Conservation (phyloP, 805 yeast species). For the Pachysolen tannophilus region DNA sequence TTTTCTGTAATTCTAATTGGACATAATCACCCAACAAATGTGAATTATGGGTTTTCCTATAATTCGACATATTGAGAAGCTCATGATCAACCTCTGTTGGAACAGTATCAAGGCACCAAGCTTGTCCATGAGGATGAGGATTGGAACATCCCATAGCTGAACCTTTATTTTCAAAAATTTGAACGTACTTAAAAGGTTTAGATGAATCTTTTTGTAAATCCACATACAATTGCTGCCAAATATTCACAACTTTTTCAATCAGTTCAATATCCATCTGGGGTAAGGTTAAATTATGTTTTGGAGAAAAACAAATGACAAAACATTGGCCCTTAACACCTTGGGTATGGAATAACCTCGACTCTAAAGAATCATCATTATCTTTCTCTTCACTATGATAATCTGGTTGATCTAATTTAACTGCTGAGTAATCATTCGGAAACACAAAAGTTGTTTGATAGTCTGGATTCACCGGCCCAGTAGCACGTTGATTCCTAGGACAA, state of each 20-base stretch:
- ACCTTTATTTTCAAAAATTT: constrained; percentile 73
- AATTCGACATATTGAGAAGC: constrained; percentile 40
- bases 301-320: constrained; percentile 65
- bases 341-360: constrained; percentile 39
- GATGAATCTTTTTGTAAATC: constrained; percentile 32
- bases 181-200: constrained; percentile 54
- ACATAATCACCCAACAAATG: constrained; percentile 61
- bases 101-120: constrained; percentile 60
- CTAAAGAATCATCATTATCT: constrained; percentile 19
- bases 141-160: constrained; percentile 78
- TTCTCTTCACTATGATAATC: constrained; percentile 20
- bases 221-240: constrained; percentile 52
- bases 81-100: constrained; percentile 65
- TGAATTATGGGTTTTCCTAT: constrained; percentile 31
- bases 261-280: constrained; percentile 47
- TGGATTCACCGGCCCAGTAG: constrained; percentile 50
- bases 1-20: constrained; percentile 40
- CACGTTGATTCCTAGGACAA: constrained; percentile 65
- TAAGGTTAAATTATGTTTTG: constrained; percentile 57
- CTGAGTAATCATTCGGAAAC: constrained; percentile 65
- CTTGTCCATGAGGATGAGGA: constrained; percentile 80
- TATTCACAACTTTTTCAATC: constrained; percentile 40
- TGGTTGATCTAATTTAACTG: constrained; percentile 54
- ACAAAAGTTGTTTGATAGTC: constrained; percentile 48
- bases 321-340: constrained; percentile 61